phyloP scores from a whole-genome alignment of 2,329 filamentous ascomycete species.

The Cercospora sp. region DNA sequence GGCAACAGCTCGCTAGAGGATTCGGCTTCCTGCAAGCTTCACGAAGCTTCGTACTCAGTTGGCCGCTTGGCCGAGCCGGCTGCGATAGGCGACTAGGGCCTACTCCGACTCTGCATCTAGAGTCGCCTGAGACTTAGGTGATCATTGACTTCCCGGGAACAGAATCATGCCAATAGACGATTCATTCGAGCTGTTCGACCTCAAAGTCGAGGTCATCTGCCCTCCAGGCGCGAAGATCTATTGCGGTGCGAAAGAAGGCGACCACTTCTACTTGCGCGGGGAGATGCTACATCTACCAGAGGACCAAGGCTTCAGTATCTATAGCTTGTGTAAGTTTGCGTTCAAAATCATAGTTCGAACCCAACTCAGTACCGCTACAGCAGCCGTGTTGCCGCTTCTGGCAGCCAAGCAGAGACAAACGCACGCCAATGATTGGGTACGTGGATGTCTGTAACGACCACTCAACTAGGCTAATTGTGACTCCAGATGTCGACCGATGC shows the following conservation, averaged over 20 bases:
- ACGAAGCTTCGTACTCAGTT: neutral
- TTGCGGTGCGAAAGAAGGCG: slow-evolving; percentile 28
- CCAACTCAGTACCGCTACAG: slow-evolving; percentile 7
- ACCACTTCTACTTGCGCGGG: slow-evolving; percentile 28
- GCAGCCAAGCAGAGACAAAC: slow-evolving; percentile 27
- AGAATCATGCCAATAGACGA: slow-evolving; percentile 15
- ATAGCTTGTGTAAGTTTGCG: slow-evolving; percentile 25
- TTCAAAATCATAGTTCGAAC: neutral
- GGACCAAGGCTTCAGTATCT: slow-evolving; percentile 30
- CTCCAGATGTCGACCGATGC: slow-evolving; percentile 26
- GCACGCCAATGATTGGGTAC: slow-evolving; percentile 26
- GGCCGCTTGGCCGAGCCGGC: neutral
- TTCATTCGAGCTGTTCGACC: slow-evolving; percentile 24
- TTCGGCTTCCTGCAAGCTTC: neutral
- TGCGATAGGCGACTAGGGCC: neutral
- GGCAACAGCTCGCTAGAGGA: neutral
- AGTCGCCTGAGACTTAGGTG: neutral
- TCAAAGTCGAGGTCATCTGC: slow-evolving; percentile 28
- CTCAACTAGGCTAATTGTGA: neutral
- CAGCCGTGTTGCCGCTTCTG: slow-evolving; percentile 28
- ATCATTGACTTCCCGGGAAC: neutral
- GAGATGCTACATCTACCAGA: slow-evolving; percentile 30
- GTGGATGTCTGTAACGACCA: neutral
- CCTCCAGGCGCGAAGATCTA: slow-evolving; percentile 26
- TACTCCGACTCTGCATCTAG: neutral